Percentiles rank a stretch among this genome's conserved stretches.
phyloP scores from a whole-genome alignment of 2,329 filamentous ascomycete species.

The Talaromyces sp. region DNA sequence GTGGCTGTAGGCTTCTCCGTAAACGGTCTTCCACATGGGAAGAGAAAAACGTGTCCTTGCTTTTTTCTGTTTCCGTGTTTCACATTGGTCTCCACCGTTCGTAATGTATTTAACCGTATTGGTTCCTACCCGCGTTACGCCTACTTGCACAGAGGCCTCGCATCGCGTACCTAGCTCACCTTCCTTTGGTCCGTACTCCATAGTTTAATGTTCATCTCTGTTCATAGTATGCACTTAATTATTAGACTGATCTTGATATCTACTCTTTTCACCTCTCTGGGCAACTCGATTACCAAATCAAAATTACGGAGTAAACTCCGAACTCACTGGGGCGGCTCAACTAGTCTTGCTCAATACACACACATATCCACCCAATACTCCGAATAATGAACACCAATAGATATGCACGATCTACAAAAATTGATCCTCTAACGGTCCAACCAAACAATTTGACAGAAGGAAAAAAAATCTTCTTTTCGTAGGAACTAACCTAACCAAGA shows the following conservation, averaged over 20 bases:
- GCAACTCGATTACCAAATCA: too few relatives aligned
- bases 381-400: background rate
- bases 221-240: background rate
- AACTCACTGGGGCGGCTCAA: background rate
- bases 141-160: background rate
- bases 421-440: background rate
- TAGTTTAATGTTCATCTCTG: background rate
- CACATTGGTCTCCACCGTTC: background rate
- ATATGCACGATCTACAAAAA: background rate
- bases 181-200: background rate
- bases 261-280: background rate
- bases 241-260: background rate
- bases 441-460: background rate
- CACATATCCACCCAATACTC: background rate
- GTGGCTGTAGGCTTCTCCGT: background rate
- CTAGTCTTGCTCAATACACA: background rate
- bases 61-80: background rate
- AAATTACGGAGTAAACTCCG: background rate
- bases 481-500: background rate
- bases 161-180: background rate
- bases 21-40: background rate
- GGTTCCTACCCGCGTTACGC: background rate
- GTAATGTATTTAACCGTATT: background rate
- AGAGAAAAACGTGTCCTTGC: background rate
- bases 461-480: background rate